Evolutionary conservation across 2,329 filamentous ascomycete genomes (phyloP), one percentile per base, ranked within the genome.

Genomic region (Colletotrichum sp.): DNA sequence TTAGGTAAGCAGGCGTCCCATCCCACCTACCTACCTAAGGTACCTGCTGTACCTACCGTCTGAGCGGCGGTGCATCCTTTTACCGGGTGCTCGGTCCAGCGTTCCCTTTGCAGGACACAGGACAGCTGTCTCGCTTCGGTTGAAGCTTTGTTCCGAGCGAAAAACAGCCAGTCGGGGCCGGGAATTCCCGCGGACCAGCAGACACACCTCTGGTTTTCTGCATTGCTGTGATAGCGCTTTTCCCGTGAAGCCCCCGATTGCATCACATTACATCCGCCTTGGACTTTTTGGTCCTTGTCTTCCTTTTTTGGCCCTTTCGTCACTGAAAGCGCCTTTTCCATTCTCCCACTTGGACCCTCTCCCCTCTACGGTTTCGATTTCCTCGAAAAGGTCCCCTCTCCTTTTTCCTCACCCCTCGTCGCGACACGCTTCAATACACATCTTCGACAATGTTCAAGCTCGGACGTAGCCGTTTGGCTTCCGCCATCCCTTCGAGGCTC

Each of bases 401-500:
- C 57, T 39, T 44, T 57, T 44, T 65, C 59, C 44, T 34, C 62
- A 66, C 65, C 60, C 32, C 28, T 39, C 28, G 13, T 44, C 39
- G 64, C 74, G 69, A 67, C 63, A 72, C 71, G 34, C 66, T 30
- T 13, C 44, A 48, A 74, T 59, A 59, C 30, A 60, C 34, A 32
- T 36, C 24, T 48, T 78, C 66, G 91, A 48, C 82, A 83, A 98
- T 98, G 96, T 98, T 96, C 90, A 97, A 94, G 88, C 89, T 98
- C 85, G 94, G 94, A 85, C 93, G 95, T 89, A 94, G 92, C 88
- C 92, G 94, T 87, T 89, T 96, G 88, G 92, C 94, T 85, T 93
- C 94, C 88, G 87, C 92, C 94, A 85, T 92, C 92, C 86, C 85
- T 90, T 86, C 67, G 66, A 79, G 79, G 82, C 83, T 82, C 73